phyloP scores from a whole-genome alignment of 2,329 filamentous ascomycete species.

The Arthrobotrys musiformis region DNA sequence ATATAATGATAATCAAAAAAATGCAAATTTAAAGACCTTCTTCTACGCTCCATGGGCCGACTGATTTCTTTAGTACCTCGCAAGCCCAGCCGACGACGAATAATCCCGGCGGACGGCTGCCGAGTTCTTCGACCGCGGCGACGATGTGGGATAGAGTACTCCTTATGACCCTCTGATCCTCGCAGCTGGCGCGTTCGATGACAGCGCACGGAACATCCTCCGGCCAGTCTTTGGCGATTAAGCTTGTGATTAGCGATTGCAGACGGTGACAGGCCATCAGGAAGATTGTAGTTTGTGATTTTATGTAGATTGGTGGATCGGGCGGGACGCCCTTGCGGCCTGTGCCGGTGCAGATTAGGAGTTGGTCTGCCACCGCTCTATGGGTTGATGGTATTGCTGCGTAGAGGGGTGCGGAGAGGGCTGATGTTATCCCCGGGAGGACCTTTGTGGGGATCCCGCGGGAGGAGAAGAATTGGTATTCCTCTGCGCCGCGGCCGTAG shows the following conservation, averaged over 20 bases:
- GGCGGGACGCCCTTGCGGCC: slow-evolving; percentile 88
- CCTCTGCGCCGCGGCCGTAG: slow-evolving; percentile 93
- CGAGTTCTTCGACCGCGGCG: slow-evolving; percentile 85
- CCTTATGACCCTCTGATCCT: slow-evolving; percentile 90
- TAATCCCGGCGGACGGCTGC: slow-evolving; percentile 86
- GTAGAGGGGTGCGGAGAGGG: slow-evolving; percentile 86
- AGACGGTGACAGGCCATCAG: slow-evolving; percentile 95
- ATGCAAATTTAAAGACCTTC: slow-evolving; percentile 73
- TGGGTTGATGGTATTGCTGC: slow-evolving; percentile 89
- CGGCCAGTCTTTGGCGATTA: slow-evolving; percentile 73
- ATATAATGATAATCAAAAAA: neutral
- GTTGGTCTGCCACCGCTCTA: slow-evolving; percentile 87
- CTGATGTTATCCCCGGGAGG: slow-evolving; percentile 89
- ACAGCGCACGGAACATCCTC: slow-evolving; percentile 86
- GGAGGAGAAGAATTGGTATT: slow-evolving; percentile 90
- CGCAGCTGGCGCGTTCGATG: slow-evolving; percentile 90
- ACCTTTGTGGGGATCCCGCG: no score
- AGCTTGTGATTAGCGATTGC: slow-evolving; percentile 75
- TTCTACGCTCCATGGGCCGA: slow-evolving; percentile 79
- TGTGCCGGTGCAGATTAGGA: slow-evolving; percentile 95
- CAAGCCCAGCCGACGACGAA: slow-evolving; percentile 87
- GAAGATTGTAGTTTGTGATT: slow-evolving; percentile 85
- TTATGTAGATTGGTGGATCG: slow-evolving; percentile 80
- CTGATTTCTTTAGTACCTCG: slow-evolving; percentile 74
- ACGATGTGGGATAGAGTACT: slow-evolving; percentile 83